Percentiles rank a stretch among this genome's conserved stretches.
These are phyloP conservation scores for Botryotinia globosa DNA, from an alignment of 2,329 filamentous ascomycete species.

Conservation along the genomic window DNA sequence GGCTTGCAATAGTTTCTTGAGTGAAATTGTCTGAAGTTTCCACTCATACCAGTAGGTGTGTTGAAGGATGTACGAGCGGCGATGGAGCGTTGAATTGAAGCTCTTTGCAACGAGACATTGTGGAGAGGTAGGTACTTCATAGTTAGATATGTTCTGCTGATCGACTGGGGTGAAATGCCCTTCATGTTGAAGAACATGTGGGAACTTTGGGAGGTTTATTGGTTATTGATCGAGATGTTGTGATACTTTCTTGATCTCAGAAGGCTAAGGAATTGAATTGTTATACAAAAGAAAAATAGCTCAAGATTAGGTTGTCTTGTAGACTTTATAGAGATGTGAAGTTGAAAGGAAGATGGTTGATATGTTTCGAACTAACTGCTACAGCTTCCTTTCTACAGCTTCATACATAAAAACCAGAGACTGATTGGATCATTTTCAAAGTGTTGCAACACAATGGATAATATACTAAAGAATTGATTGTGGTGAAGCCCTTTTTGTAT, in stretches of 20 bases:
- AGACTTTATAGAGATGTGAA: neutral
- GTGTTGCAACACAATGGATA: rapidly evolving
- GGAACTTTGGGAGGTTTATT: neutral
- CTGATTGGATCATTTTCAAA: neutral
- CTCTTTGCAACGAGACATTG: neutral
- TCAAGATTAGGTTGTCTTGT: neutral
- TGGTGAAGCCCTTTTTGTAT: neutral
- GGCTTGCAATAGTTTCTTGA: neutral
- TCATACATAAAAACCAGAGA: neutral
- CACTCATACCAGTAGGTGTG: too few relatives aligned
- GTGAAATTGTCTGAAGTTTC: neutral
- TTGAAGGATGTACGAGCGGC: too few relatives aligned
- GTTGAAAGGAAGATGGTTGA: neutral
- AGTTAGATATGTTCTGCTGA: neutral
- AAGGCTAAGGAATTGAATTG: neutral
- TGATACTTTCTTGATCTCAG: neutral
- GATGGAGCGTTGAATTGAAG: neutral
- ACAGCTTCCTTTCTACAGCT: neutral
- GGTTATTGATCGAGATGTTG: neutral
- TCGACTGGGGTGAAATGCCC: too few relatives aligned
- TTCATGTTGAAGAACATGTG: neutral
- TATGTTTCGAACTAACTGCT: neutral
- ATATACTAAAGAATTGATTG: neutral
- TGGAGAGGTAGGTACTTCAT: neutral
- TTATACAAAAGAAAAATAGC: neutral